Base-by-base conservation (phyloP, 768 basidiomycete species). In the Mycena leptocephala region DNA sequence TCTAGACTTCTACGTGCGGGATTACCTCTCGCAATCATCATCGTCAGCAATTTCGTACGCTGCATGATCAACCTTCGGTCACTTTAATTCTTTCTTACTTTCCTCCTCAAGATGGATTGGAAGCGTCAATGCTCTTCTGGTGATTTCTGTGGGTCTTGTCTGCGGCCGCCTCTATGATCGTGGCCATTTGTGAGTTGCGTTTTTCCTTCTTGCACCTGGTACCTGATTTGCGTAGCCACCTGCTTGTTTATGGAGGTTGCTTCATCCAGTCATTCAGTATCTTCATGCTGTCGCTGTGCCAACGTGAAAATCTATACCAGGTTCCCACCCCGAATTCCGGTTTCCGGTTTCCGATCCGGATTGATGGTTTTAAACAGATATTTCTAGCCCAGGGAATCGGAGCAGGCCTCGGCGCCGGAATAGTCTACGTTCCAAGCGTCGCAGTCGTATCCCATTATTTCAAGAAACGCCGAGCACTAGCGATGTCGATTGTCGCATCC, bases 141-240 rank as follows among this genome's bases (percentile, higher is more conserved):
- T 88, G 26, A 82, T 91, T 33, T 84, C 87, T 4, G 82, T 84
- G 53, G 89, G 90, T 4, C 81, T 90, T 28, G 58, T 89, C 43
- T 84, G 86, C 3, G 91, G 91, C 11, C 85, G 87, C 41, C 79
- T 87, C 7, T 90, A 90, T 75, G 91, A 92, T 63, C 85, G 84
- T 22, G 91, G 91, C 51, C 87, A 90, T 80, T 90, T 90, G 88
- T 88, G 77, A 78, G 86, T 20, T n/a, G n/a, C n/a, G n/a, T n/a
- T n/a, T n/a, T n/a, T n/a, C 18, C 55, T 4, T 20, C 20, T 18
- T 5, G 14, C 18, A 33, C 26, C 7, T 14, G n/a, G n/a, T n/a
- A 20, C 51, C 28, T 53, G 32, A 14, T 32, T 30, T 5, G 16
- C 14, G 16, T 32, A 58, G 55, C 30, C 26, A 58, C 9, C 55